phyloP scores from a whole-genome alignment of 371 early-diverging fungal genomes.

The Rhizomucor miehei region DNA sequence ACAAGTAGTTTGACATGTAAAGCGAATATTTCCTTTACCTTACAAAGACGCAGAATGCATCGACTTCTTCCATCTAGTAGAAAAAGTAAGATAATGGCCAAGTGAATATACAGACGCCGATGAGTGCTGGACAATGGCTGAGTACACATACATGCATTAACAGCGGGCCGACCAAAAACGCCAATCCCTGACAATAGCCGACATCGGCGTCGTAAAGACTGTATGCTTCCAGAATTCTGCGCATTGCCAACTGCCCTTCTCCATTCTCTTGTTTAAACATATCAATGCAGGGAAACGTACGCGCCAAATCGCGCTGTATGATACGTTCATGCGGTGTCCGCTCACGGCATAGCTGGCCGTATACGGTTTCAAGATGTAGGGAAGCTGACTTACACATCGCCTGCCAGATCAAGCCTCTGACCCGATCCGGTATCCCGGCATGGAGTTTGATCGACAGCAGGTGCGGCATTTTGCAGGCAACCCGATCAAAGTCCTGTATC shows the following conservation, averaged over 20 bases:
- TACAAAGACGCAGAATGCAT: constrained; percentile 91
- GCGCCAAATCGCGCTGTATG: constrained; percentile 83
- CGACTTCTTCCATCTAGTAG: constrained; percentile 79
- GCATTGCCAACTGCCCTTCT: constrained; percentile 79
- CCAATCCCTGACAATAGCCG: constrained; percentile 95
- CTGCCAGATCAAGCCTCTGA: constrained; percentile 90
- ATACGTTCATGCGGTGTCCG: constrained; percentile 79
- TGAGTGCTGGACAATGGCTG: neutral
- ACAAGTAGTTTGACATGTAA: constrained; percentile 2
- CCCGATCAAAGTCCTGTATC: constrained; percentile 71
- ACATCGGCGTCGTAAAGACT: constrained; percentile 86
- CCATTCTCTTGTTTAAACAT: constrained; percentile 82
- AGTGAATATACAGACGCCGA: neutral
- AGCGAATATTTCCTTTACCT: constrained; percentile 24
- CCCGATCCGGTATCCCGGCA: constrained; percentile 73
- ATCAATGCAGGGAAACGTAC: constrained; percentile 87
- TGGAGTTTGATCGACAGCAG: constrained; percentile 62
- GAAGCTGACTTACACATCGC: constrained; percentile 76
- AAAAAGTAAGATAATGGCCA: neutral
- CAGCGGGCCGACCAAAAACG: constrained; percentile 88
- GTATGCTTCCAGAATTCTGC: constrained; percentile 84
- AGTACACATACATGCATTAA: constrained; percentile 69
- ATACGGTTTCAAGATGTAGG: constrained; percentile 73
- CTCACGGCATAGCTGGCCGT: constrained; percentile 74
- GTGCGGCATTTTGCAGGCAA: constrained; percentile 47